Conservation (phyloP, 106 monocot genomes). For the Platanthera zijinensis region DNA sequence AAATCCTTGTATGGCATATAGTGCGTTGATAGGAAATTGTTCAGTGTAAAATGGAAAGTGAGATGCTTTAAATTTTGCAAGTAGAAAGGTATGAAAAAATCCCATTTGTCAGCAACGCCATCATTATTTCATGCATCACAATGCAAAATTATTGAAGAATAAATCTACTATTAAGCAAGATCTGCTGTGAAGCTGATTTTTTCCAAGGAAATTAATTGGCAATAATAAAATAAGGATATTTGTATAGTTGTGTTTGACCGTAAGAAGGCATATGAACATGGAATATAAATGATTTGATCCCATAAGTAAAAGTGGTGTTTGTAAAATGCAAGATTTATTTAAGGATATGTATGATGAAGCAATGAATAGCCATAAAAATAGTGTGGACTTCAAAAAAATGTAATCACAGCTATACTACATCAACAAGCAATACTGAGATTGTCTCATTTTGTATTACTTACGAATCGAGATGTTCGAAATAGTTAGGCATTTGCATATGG, state of each 20-base stretch:
- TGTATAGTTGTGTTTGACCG: not conserved
- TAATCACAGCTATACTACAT: not conserved
- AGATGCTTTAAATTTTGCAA: not conserved
- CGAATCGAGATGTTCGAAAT: not conserved
- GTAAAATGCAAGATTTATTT: not conserved
- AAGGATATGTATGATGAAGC: not conserved
- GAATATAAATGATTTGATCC: not conserved
- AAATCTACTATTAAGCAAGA: not conserved
- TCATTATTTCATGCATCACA: not conserved
- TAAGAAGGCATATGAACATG: not conserved
- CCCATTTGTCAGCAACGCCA: not conserved
- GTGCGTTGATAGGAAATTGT: not conserved
- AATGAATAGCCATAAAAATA: not conserved
- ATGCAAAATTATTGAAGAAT: too few relatives aligned
- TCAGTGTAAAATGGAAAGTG: not conserved
- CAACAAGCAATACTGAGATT: not conserved
- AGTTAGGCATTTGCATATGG: not conserved
- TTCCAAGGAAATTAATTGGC: not conserved
- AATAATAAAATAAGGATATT: not conserved
- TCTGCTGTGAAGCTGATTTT: not conserved
- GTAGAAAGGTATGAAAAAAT: not conserved
- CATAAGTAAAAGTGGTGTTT: not conserved
- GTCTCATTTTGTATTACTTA: not conserved
- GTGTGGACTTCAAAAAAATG: not conserved
- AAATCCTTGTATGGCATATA: not conserved